Evolutionary conservation across 768 basidiomycete genomes (phyloP).

Genomic region (Gloeophyllum trabeum): DNA sequence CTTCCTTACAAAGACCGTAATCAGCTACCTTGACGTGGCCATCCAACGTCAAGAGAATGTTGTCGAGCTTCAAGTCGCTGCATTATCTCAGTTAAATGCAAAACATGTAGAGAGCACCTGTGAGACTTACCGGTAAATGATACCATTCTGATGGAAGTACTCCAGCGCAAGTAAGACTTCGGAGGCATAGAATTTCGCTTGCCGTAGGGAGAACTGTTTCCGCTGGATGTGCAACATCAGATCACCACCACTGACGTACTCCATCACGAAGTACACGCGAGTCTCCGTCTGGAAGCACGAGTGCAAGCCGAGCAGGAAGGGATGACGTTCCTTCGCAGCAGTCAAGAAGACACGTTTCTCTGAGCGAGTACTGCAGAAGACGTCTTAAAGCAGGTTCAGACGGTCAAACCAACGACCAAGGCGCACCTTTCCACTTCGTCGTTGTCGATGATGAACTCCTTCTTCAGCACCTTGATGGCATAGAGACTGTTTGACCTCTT

Average conservation of each 20-base stretch:
- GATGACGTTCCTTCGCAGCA: constrained; percentile 94
- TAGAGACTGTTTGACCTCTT: constrained; percentile 82
- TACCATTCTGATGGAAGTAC: constrained; percentile 98
- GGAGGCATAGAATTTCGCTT: constrained; percentile 98
- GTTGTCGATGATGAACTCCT: constrained; percentile 99
- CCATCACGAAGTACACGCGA: constrained; percentile 99
- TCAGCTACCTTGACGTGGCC: constrained; percentile 99
- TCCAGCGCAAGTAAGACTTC: constrained; percentile 94
- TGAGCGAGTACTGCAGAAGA: constrained; percentile 71
- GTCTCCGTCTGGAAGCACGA: constrained; percentile 99
- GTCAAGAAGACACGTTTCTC: constrained; percentile 98
- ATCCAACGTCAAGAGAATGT: constrained; percentile 91
- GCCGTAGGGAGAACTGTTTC: constrained; percentile 95
- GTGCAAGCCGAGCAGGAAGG: constrained; percentile 92
- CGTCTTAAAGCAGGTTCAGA: constrained; percentile 2
- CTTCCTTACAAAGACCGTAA: constrained; percentile 98
- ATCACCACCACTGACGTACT: constrained; percentile 98
- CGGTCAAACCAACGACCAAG: not conserved
- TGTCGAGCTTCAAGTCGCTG: constrained; percentile 96
- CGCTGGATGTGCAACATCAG: constrained; percentile 99
- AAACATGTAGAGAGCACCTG: not conserved
- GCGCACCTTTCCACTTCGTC: constrained; percentile 96
- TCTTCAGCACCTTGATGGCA: constrained; percentile 99
- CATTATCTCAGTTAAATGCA: not conserved
- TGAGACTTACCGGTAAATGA: constrained; percentile 82